Evolutionary conservation across 192 early-diverging fungal genomes (phyloP), one percentile per base, ranked within the genome.

Genomic region (Cetraspora pellucida): DNA sequence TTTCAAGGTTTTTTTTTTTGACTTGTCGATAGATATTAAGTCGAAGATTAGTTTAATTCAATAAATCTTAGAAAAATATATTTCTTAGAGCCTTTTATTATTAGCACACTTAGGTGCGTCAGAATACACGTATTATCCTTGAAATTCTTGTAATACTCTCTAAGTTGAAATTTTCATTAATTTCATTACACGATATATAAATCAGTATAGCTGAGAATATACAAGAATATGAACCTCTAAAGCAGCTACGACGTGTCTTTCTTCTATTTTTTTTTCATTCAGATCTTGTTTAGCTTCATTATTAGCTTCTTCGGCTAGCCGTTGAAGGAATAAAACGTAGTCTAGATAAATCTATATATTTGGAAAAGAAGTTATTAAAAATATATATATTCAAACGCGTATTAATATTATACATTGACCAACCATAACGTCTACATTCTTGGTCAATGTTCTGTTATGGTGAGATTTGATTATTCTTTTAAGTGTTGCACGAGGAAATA

Each of bases 111-210:
- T n/a, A n/a, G n/a, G n/a, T n/a, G n/a, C n/a, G n/a, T n/a, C n/a
- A n/a, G n/a, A n/a, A n/a, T n/a, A n/a, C n/a, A n/a, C n/a, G n/a
- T 25, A 30, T 31, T 44, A n/a, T 27, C 61, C 31, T 16, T 64
- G 27, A 19, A 44, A 44, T n/a, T 64, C 61, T 64, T 64, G 61
- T 31, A 64, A 64, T 19, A 64, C 31, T 64, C 19, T 64, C 37
- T 44, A 25, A 11, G 13, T 6, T 37, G 37, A 37, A 37, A 37
- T 1, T 37, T 37, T 37, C 37, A 37, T 37, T 37, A 37, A 37
- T 0, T 37, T 37, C 1, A 6, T 37, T 37, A 37, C 37, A 7
- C 37, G 37, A 37, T 37, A 37, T 37, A 37, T 37, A 37, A 37
- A 37, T 37, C 37, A 30, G 6, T 61, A 28, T 13, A 28, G 2